Evolutionary conservation across 176 grass and related monocot species (phyloP).

Genomic region (Carex pumila): DNA sequence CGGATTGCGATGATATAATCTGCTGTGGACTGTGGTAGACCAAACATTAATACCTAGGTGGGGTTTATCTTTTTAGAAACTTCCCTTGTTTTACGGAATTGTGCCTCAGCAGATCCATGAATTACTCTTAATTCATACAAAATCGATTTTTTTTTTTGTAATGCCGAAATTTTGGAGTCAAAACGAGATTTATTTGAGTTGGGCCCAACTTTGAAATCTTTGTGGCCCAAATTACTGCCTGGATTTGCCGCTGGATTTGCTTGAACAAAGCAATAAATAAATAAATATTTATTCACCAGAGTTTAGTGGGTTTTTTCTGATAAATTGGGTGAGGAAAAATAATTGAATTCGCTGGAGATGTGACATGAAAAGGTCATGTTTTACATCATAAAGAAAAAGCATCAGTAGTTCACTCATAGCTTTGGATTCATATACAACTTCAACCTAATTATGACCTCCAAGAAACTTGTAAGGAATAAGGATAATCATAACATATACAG

Average conservation of each 20-base stretch:
- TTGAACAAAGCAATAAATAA: background rate
- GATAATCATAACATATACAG: background rate
- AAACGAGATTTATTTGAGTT: constrained; percentile 18
- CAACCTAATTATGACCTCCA: background rate
- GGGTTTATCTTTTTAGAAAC: background rate
- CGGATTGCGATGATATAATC: background rate
- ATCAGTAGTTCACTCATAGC: background rate
- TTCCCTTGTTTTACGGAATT: background rate
- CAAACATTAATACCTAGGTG: background rate
- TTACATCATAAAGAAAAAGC: background rate
- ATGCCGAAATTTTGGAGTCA: constrained; percentile 5
- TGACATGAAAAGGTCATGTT: background rate
- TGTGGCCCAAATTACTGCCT: constrained; percentile 11
- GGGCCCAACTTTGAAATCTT: constrained; percentile 2
- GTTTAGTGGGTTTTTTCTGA: background rate
- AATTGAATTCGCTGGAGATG: background rate
- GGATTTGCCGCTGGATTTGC: background rate
- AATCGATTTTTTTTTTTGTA: too few species aligned
- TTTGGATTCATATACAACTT: background rate
- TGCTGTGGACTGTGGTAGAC: background rate
- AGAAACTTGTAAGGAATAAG: background rate
- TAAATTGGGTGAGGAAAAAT: background rate
- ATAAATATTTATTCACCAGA: background rate
- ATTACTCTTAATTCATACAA: background rate
- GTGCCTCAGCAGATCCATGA: background rate